Conservation (phyloP, 805 yeast species). For the Candida succiphila region DNA sequence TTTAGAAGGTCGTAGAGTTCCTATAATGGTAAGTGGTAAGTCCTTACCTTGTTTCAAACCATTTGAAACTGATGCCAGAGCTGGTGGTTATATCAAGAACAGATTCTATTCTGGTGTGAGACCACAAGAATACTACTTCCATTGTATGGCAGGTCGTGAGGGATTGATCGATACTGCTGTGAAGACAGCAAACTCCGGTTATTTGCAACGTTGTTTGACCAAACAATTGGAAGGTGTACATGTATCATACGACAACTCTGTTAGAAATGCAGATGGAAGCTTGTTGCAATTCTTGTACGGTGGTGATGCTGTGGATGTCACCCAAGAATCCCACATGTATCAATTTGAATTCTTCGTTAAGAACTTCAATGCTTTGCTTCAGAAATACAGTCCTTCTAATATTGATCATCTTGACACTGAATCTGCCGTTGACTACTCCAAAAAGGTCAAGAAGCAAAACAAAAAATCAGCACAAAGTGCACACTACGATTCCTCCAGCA, state of each 20-base stretch:
- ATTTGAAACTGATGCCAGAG: constrained; percentile 92
- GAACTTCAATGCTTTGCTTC: constrained; percentile 77
- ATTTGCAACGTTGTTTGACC: constrained; percentile 95
- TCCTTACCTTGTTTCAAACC: constrained; percentile 95
- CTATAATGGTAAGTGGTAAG: constrained; percentile 98
- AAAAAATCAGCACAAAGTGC: constrained; percentile 56
- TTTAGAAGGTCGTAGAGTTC: constrained; percentile 97
- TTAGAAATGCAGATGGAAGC: constrained; percentile 92
- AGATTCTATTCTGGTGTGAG: constrained; percentile 96
- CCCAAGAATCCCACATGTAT: constrained; percentile 88
- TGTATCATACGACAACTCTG: constrained; percentile 87
- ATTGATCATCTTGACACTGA: constrained; percentile 75
- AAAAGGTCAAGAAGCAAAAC: constrained; percentile 67
- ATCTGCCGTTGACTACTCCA: constrained; percentile 67
- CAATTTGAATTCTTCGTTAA: constrained; percentile 90
- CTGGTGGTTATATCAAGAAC: constrained; percentile 97
- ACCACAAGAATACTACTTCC: constrained; percentile 99
- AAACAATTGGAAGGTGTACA: constrained; percentile 97
- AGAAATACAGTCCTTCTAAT: constrained; percentile 79
- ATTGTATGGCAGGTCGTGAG: constrained; percentile 99
- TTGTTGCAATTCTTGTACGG: constrained; percentile 93
- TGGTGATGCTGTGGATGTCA: constrained; percentile 92
- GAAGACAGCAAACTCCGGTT: constrained; percentile 96
- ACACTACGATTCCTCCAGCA: constrained; percentile 48
- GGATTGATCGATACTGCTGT: constrained; percentile 99